These are phyloP conservation scores for Ophiosphaerella herpotricha DNA, from an alignment of 2,329 filamentous ascomycete genomes.

Conservation along the genomic window DNA sequence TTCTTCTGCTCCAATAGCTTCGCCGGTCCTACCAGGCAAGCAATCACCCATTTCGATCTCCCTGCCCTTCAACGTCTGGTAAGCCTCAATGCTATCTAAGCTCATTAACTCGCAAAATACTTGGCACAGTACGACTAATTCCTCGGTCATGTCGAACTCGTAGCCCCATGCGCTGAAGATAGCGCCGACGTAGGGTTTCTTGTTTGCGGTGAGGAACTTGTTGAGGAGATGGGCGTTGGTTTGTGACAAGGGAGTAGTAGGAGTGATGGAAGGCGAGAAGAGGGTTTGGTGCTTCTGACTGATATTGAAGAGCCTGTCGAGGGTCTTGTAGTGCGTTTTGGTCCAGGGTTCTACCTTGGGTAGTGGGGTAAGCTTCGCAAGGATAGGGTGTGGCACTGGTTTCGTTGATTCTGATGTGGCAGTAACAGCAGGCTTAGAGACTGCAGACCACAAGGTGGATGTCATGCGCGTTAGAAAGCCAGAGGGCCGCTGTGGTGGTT, in stretches of 20 bases:
- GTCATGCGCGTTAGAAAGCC: slow-evolving; percentile 27
- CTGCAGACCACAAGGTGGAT: slow-evolving; percentile 16
- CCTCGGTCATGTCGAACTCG: slow-evolving; percentile 34
- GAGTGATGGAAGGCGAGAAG: slow-evolving; percentile 33
- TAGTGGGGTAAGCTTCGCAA: slow-evolving; percentile 29
- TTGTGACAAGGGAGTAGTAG: slow-evolving; percentile 22
- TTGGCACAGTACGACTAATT: slow-evolving; percentile 39
- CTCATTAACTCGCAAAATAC: slow-evolving; percentile 41
- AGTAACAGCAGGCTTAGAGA: slow-evolving; percentile 1
- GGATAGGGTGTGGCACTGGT: slow-evolving; percentile 32
- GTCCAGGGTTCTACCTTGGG: slow-evolving; percentile 47
- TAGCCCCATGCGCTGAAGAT: slow-evolving; percentile 43
- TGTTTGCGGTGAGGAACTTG: slow-evolving; percentile 25
- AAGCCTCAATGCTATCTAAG: slow-evolving; percentile 30
- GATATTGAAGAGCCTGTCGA: slow-evolving; percentile 42
- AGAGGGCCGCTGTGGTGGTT: slow-evolving; percentile 9
- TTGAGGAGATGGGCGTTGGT: slow-evolving; percentile 38
- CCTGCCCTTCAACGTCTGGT: slow-evolving; percentile 28
- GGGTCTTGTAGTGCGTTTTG: slow-evolving; percentile 46
- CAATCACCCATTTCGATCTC: slow-evolving; percentile 37
- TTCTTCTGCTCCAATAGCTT: slow-evolving; percentile 26
- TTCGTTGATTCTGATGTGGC: slow-evolving; percentile 4
- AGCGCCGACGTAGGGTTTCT: slow-evolving; percentile 34
- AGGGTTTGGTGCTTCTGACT: slow-evolving; percentile 38
- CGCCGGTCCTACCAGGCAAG: slow-evolving; percentile 24